Base-by-base conservation (phyloP, 805 yeast genomes). In the Candida namnaoensis region DNA sequence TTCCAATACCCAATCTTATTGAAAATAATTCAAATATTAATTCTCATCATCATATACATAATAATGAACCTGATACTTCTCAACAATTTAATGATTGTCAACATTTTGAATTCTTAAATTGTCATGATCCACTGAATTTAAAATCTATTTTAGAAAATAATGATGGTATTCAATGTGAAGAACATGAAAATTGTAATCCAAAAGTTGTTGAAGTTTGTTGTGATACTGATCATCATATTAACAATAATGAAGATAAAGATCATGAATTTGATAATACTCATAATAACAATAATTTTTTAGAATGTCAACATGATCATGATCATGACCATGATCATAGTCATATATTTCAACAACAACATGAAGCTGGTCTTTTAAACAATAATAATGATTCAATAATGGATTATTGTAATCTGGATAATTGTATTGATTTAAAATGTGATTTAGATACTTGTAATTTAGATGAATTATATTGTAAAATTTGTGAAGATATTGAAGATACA, bases 191-290 rank as follows among this genome's bases (percentile, higher is more conserved):
- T 34, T 66, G 70, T 47, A 55, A 53, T 39, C 71, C 72, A 1
- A 62, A 61, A 44, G 51, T 67, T 14, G 51, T 68, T 34, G 72
- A 67, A 44, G 56, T 67, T 1, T 66, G 72, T 42, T 68, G 72
- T 52, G 69, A 66, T 27, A 53, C 57, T 32, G 49, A 55, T 6
- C 69, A 65, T 46, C 47, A 37, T 7, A 37, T 34, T 3, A 42
- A 38, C 13, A 25, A 38, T 27, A 30, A 30, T 30, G 32, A 30
- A 30, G 32, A 30, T 27, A 9, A 27, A 9, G 28, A n/a, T n/a
- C n/a, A n/a, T n/a, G n/a, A n/a, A n/a, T n/a, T 8, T 26, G 8
- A 26, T 26, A 6, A 26, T 26, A 26, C 28, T 26, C 28, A 26
- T 26, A 26, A 6, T 26, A n/a, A n/a, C n/a, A n/a, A n/a, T n/a